Percentiles rank a stretch among this genome's conserved stretches.
Conservation (phyloP, 208 protist species). For the Trypanosomatidae sp. region DNA sequence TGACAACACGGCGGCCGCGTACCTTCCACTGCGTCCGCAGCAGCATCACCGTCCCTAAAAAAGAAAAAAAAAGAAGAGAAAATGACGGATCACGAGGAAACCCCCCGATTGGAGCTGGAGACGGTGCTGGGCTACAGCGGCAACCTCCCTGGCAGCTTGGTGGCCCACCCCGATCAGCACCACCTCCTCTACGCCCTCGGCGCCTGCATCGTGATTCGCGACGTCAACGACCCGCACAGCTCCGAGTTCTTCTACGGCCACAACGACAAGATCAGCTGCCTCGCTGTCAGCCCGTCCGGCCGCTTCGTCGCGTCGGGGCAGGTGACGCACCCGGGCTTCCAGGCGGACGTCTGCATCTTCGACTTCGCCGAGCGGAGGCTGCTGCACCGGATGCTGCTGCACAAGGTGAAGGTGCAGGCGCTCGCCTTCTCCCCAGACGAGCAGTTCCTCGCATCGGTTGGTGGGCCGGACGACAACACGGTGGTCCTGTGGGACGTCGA, state of each 20-base stretch:
- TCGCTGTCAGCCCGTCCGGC: conserved; percentile 89
- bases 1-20: no score
- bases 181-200: conserved; percentile 94
- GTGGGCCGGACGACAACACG: conserved; percentile 95
- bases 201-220: conserved; percentile 92
- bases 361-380: conserved; percentile 87
- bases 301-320: conserved; percentile 95
- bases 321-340: conserved; percentile 94
- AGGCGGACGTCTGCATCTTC: conserved; percentile 94
- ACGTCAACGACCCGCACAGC: conserved; percentile 65
- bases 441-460: conserved; percentile 91
- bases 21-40: no score
- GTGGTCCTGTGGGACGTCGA: conserved; percentile 95
- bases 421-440: conserved; percentile 95
- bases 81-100: conserved; percentile 69
- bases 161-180: conserved; percentile 87
- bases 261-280: conserved; percentile 94
- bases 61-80: no score
- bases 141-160: conserved; percentile 76
- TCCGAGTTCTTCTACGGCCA: conserved; percentile 94
- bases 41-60: no score
- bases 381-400: conserved; percentile 92
- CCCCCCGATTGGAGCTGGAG: conserved; percentile 70
- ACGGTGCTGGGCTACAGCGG: conserved; percentile 88
- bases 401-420: conserved; percentile 95